These are phyloP conservation scores for Boechera stricta DNA, from an alignment of 345 rosid species.

Conservation along the genomic window DNA sequence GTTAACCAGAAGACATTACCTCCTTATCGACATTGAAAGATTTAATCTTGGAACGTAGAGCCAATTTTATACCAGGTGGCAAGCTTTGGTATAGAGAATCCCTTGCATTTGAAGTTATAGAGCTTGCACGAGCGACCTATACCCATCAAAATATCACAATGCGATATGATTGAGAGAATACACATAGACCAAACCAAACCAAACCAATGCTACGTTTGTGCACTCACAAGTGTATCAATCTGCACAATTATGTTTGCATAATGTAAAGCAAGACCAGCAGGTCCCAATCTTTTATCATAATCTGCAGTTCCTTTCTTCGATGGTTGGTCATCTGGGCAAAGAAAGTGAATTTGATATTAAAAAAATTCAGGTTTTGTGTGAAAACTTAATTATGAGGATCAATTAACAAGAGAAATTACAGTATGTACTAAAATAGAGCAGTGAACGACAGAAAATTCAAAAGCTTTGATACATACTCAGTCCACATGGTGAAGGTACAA, in stretches of 20 bases:
- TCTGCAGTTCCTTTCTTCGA: slow-evolving; percentile 43
- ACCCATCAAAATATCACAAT: slow-evolving; percentile 35
- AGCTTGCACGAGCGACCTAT: slow-evolving; percentile 80
- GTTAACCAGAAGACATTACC: slow-evolving; percentile 47
- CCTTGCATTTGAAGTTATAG: slow-evolving; percentile 82
- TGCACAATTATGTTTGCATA: slow-evolving; percentile 79
- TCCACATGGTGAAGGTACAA: slow-evolving; percentile 26
- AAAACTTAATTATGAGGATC: slow-evolving; percentile 1
- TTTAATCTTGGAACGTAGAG: slow-evolving; percentile 67
- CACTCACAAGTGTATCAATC: slow-evolving; percentile 83
- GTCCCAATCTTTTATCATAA: slow-evolving; percentile 64
- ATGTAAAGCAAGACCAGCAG: slow-evolving; percentile 86
- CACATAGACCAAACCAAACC: slow-evolving; percentile 24
- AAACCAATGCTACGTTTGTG: slow-evolving; percentile 25
- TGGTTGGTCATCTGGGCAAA: slow-evolving; percentile 43
- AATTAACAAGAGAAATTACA: slow-evolving; percentile 3
- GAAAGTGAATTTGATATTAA: neutral
- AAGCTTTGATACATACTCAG: slow-evolving; percentile 21
- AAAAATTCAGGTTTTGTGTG: neutral
- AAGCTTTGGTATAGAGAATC: slow-evolving; percentile 85
- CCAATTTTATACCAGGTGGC: slow-evolving; percentile 75
- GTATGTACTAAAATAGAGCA: slow-evolving; percentile 1
- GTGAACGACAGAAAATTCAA: neutral
- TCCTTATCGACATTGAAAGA: slow-evolving; percentile 64
- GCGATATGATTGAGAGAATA: slow-evolving; percentile 16